Base-by-base conservation (phyloP, 225 moss, liverwort and hornwort species). In the Polytrichum commune region DNA sequence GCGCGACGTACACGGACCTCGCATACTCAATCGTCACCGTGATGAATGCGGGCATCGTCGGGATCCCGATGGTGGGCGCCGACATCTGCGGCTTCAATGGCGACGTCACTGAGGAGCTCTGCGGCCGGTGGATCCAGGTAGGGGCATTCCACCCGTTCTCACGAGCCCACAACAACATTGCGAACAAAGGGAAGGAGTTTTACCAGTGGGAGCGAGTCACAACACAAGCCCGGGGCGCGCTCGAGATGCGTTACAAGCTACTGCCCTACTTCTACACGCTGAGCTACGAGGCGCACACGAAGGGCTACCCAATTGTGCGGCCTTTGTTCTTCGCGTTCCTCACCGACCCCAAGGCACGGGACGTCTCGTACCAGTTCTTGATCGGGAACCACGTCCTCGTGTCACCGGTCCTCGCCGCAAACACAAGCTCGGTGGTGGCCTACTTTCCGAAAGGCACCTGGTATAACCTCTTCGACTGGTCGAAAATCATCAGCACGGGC, bases 251-350 rank as follows among this genome's bases (percentile, higher is more conserved):
- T 9, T 94, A 94, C 68, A 81, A 79, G 5, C 72, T 94, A 53
- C 70, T 94, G 32, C 93, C 93, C 0, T 89, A 79, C 33, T 78
- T 83, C 73, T 94, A 94, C 77, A 90, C 93, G 8, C 71, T 92
- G 23, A 76, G 83, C 26, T 90, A 76, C 30, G 92, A 94, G 54
- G 86, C 93, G 8, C 92, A 92, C 77, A 82, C 32, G 10, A 82
- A 75, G 18, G 92, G 93, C 0, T 81, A 77, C 27, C 93, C 92
- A 0, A 88, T 94, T 18, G 88, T 88, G 2, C 62, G 93, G 4
- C 92, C 88, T 8, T 73, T 88, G 1, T 83, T 85, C 78, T 82
- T 85, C 27, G 80, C 77, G 19, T 88, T 85, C 25, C 79, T 84
- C 0, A 27, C 54, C 1, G 87, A 88, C 27, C 7, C 74, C 35